Evolutionary conservation across 2,329 filamentous ascomycete species (phyloP), one percentile per base, ranked within the genome.

Genomic region (Exophiala calicioides): DNA sequence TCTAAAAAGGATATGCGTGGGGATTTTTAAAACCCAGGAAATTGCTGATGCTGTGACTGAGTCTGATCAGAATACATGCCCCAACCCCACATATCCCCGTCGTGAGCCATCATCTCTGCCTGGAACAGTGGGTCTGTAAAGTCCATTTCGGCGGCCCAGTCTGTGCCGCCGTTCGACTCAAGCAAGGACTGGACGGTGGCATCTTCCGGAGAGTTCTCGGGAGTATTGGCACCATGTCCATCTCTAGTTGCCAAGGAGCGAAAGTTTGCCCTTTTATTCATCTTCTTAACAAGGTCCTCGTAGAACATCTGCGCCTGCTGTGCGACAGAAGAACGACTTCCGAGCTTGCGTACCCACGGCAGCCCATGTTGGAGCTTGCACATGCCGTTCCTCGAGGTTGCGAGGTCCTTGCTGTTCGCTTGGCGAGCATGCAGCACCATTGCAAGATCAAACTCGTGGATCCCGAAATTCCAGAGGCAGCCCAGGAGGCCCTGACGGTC

Each of bases 401-500:
- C 24, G 20, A 26, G 43, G 20, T 46, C 34, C n/a, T 23, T 12
- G 29, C 29, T 32, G 26, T 32, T 30, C 9, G 43, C 16, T 24
- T 38, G 18, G 4, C 43, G 43, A 13, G 43, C 34, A 9, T 39
- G 43, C 24, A 21, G 43, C 13, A 23, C 24, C 43, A 46, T 38
- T 13, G 43, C 43, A 8, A 46, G n/a, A 18, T 46, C 34, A 6
- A 46, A 29, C 19, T 46, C 24, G 29, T 39, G 43, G 26, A 46
- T 46, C 8, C 26, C 43, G 13, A 38, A 46, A n/a, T 12, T 24
- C 43, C 43, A 46, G n/a, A 39, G 24, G n/a, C 34, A 46, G n/a
- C 18, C 21, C 21, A 44, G 12, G 20, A 44, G 24, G 20, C 27
- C 30, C 27, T 44, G 40, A n/a, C 24, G 19, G 20, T 26, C 19